Conservation (phyloP, 768 basidiomycete genomes). For the Tylopilus rubrobrunneus region DNA sequence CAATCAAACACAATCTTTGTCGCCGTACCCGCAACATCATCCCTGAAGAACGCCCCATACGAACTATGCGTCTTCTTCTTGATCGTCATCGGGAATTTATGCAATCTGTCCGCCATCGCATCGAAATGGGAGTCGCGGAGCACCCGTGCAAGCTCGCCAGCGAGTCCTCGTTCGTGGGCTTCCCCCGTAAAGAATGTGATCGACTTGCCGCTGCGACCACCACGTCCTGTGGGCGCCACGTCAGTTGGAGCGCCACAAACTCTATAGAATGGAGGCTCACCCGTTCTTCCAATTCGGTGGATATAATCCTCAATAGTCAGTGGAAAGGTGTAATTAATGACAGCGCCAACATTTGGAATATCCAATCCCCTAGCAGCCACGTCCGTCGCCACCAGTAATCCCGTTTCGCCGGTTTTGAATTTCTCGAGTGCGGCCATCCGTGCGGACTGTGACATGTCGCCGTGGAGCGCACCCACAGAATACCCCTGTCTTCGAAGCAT, state of each 20-base stretch:
- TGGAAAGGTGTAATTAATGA: conserved; percentile 98
- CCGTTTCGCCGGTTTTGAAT: conserved; percentile 79
- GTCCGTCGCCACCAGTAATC: conserved; percentile 91
- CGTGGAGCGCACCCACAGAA: conserved; percentile 79
- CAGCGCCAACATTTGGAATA: conserved; percentile 91
- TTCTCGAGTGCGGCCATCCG: conserved; percentile 82
- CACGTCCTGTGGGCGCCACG: conserved; percentile 60
- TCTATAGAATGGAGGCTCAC: conserved; percentile 34
- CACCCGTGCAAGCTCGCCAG: conserved; percentile 91
- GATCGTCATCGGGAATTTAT: conserved; percentile 92
- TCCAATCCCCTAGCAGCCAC: conserved; percentile 96
- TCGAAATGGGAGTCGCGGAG: conserved; percentile 84
- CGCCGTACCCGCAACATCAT: conserved; percentile 56
- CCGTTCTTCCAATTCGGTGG: conserved; percentile 87
- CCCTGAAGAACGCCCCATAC: conserved; percentile 84
- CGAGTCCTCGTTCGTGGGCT: conserved; percentile 76
- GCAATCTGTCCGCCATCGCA: conserved; percentile 56
- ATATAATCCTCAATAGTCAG: conserved; percentile 93
- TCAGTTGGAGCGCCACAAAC: not conserved
- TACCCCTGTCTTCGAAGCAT: conserved; percentile 74
- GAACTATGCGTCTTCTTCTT: conserved; percentile 92
- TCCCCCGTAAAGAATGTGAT: conserved; percentile 98
- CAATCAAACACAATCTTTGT: conserved; percentile 72
- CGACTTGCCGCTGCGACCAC: conserved; percentile 83
- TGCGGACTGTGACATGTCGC: conserved; percentile 83